Evolutionary conservation across 495 filamentous ascomycete genomes (phyloP).

Genomic region (Chaetomium tenue): DNA sequence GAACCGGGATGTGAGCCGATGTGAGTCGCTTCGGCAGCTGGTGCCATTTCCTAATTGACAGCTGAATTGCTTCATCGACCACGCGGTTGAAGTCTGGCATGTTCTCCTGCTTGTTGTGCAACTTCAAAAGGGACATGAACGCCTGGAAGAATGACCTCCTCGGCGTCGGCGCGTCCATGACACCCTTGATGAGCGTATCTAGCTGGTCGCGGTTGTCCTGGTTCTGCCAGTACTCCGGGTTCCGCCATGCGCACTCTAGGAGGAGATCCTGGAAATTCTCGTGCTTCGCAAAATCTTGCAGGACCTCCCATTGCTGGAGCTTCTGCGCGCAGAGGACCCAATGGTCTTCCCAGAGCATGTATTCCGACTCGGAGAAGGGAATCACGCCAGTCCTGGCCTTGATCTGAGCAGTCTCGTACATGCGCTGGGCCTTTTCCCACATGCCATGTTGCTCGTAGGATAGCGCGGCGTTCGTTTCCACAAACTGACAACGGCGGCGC

Average conservation of each 20-base stretch:
- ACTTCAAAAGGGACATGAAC: conserved; percentile 92
- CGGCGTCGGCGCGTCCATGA: conserved; percentile 95
- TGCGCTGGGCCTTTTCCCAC: conserved; percentile 96
- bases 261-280: conserved; percentile 98
- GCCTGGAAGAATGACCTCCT: conserved; percentile 93
- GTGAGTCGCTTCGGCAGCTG: conserved; percentile 90
- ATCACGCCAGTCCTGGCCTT: conserved; percentile 90
- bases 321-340: conserved; percentile 98
- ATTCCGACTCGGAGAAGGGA: conserved; percentile 94
- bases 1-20: conserved; percentile 88
- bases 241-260: conserved; percentile 90
- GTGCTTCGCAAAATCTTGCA: conserved; percentile 97
- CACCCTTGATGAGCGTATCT: conserved; percentile 85
- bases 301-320: conserved; percentile 96
- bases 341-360: conserved; percentile 99
- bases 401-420: conserved; percentile 95
- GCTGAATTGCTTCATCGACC: conserved; percentile 93
- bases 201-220: conserved; percentile 82
- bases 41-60: conserved; percentile 97
- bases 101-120: conserved; percentile 82
- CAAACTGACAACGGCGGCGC: conserved; percentile 89
- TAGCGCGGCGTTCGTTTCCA: conserved; percentile 92
- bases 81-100: conserved; percentile 78
- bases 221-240: conserved; percentile 87
- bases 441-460: conserved; percentile 98